These are phyloP conservation scores for Aureobasidium namibiae DNA, from an alignment of 2,329 filamentous ascomycete genomes.

Conservation along the genomic window DNA sequence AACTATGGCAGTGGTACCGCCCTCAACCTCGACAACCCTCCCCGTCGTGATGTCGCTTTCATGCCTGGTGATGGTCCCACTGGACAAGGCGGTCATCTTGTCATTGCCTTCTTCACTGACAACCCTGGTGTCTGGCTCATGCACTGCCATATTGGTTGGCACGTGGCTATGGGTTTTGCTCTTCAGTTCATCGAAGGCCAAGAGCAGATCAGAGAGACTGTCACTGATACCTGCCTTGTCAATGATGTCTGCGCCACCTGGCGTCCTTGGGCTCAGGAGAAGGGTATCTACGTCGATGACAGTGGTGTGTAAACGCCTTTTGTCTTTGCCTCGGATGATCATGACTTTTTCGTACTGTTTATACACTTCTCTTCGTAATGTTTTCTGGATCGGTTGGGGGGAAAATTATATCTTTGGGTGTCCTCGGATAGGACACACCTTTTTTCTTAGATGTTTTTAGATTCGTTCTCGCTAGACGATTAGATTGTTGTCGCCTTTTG, in stretches of 20 bases:
- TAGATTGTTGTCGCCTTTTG: background rate
- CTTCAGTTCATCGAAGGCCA: conserved; percentile 22
- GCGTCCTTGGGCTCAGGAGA: conserved; percentile 18
- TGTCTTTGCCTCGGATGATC: background rate
- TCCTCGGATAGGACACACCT: background rate
- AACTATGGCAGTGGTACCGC: conserved; percentile 24
- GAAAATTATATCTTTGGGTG: background rate
- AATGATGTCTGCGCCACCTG: conserved; percentile 19
- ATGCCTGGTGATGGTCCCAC: conserved; percentile 20
- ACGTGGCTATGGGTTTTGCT: conserved; percentile 24
- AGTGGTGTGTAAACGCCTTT: conserved; percentile 17
- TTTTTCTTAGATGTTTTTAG: background rate
- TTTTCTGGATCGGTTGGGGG: background rate
- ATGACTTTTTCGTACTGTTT: background rate
- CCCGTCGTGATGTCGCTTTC: conserved; percentile 25
- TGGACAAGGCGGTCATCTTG: conserved; percentile 22
- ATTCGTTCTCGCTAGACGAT: background rate
- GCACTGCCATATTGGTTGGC: conserved; percentile 25
- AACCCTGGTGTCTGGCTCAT: conserved; percentile 27
- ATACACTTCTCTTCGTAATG: background rate
- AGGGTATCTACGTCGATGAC: conserved; percentile 15
- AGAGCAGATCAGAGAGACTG: conserved; percentile 12
- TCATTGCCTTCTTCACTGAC: conserved; percentile 26
- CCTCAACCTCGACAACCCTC: conserved; percentile 26
- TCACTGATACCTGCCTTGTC: conserved; percentile 17